Base-by-base conservation (phyloP, 1,284 basidiomycete genomes). In the Golubevia pallescens region DNA sequence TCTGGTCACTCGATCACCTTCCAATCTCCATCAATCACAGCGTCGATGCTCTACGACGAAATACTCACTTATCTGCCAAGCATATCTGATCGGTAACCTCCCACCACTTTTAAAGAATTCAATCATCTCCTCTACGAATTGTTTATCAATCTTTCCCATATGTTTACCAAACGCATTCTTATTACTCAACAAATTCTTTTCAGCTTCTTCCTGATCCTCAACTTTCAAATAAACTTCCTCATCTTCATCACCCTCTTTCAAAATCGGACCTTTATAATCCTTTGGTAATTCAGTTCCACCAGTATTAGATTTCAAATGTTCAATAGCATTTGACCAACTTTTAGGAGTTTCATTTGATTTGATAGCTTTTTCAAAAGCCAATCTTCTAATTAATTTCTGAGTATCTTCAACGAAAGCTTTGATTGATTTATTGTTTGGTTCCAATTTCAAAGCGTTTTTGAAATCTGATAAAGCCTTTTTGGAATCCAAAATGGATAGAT, bases 41-140 rank as follows among this genome's bases (percentile, higher is more conserved):
- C n/a, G n/a, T n/a, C n/a, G n/a, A n/a, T n/a, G n/a, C n/a, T n/a
- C n/a, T n/a, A n/a, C n/a, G n/a, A n/a, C n/a, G n/a, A n/a, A n/a
- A n/a, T n/a, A 38, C 34, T 38, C 34, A 38, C 34, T 75, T 77
- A 99, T 97, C 87, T 98, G 94, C 95, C 95, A 98, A 24, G 92
- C 94, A 70, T 94, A 92, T 13, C 74, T 76, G 24, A 76, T 91
- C 3, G 94, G 91, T 62, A 98, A 87, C 24, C 91, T 89, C 86
- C 95, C 95, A 23, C 94, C 94, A 56, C 91, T 90, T 87, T 96
- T 97, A 88, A 97, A 98, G 90, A 91, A 93, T 74, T 92, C 88
- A 58, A 98, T 90, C 94, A 98, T 95, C 38, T 88, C 89, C 70
- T 90, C 89, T 70, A 99, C 88, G 86, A 98, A 99, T 63, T 89